Conservation (phyloP, 129 eudicot genomes). For the Calendula officinalis region DNA sequence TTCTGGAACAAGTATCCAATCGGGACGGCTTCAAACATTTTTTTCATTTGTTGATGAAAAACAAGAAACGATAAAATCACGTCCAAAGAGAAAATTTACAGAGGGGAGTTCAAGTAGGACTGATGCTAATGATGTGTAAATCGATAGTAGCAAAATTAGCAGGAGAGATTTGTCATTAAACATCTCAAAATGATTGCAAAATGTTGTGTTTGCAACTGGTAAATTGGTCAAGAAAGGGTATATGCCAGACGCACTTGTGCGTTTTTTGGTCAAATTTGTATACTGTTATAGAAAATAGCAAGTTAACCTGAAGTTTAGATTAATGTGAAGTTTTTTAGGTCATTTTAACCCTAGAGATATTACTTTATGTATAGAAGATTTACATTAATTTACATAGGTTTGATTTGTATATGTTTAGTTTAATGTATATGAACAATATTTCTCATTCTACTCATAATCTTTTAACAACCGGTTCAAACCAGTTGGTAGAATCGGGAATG, state of each 20-base stretch:
- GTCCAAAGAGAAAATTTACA: background rate
- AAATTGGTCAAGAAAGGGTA: background rate
- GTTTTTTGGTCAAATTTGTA: background rate
- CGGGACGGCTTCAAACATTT: slow-evolving; percentile 49
- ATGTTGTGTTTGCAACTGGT: background rate
- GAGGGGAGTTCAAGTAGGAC: background rate
- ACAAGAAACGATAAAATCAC: background rate
- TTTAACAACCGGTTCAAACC: too few species aligned
- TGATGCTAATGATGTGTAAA: background rate
- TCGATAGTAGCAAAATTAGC: slow-evolving; percentile 21
- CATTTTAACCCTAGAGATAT: slow-evolving; percentile 5
- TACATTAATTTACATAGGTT: background rate
- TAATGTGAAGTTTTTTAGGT: slow-evolving; percentile 1
- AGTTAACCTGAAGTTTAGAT: slow-evolving; percentile 1
- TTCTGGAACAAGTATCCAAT: slow-evolving; percentile 38
- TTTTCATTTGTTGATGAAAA: slow-evolving; percentile 24
- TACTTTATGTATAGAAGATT: background rate
- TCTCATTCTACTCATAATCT: too few species aligned
- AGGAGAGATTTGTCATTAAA: slow-evolving; percentile 25
- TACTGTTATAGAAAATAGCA: slow-evolving; percentile 6
- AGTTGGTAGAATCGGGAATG: too few species aligned
- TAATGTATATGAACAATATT: too few species aligned
- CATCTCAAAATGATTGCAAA: slow-evolving; percentile 9
- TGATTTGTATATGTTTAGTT: too few species aligned
- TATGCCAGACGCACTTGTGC: background rate